These are phyloP conservation scores for Zymoseptoria brevis DNA, from an alignment of 2,329 filamentous ascomycete genomes.

Conservation along the genomic window DNA sequence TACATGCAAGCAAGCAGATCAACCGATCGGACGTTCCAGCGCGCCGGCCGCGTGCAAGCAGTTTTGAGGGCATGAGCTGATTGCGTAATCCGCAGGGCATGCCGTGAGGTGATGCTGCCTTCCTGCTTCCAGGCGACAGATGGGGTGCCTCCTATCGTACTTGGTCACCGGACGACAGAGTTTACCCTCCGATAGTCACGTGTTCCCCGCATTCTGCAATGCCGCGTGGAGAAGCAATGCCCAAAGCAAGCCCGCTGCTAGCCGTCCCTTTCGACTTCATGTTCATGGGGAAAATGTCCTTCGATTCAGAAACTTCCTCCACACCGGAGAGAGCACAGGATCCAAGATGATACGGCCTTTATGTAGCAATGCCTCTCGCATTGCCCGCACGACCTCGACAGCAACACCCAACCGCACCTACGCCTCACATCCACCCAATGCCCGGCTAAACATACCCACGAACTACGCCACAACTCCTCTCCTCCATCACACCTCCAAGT, in stretches of 20 bases:
- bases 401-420: constrained; percentile 26
- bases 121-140: too few relatives aligned
- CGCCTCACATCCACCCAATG: constrained; percentile 42
- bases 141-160: too few relatives aligned
- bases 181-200: background rate
- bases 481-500: constrained; percentile 69
- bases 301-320: background rate
- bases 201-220: background rate
- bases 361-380: background rate
- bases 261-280: background rate
- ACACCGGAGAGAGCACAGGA: background rate
- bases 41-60: too few relatives aligned
- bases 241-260: background rate
- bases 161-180: too few relatives aligned
- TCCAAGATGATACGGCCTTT: background rate
- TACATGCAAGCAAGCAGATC: too few relatives aligned
- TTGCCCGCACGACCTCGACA: background rate
- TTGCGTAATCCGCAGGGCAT: too few relatives aligned
- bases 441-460: constrained; percentile 71
- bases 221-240: background rate
- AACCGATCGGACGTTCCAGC: too few relatives aligned
- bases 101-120: too few relatives aligned
- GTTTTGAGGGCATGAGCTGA: too few relatives aligned
- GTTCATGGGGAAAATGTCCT: background rate
- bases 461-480: constrained; percentile 79